Percentiles rank a stretch among this genome's conserved stretches.
Evolutionary conservation across 208 protist genomes (phyloP).

Genomic region (Tetramitus jugosus): DNA sequence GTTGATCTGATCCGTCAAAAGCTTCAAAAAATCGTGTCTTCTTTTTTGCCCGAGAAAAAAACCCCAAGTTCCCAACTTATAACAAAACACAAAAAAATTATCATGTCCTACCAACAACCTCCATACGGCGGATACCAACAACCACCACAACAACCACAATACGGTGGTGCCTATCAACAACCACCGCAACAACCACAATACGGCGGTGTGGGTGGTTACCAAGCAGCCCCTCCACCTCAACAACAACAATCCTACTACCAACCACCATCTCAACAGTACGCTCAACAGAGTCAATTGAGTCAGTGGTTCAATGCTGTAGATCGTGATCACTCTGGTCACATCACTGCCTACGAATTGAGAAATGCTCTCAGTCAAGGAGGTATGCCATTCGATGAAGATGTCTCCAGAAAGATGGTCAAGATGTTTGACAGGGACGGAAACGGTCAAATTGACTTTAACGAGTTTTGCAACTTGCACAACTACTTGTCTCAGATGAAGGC

Average conservation of each 20-base stretch:
- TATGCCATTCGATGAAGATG: slow-evolving; percentile 54
- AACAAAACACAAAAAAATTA: no score
- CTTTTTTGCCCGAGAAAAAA: no score
- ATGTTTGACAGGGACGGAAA: slow-evolving; percentile 65
- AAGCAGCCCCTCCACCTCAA: not conserved
- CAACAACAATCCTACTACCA: not conserved
- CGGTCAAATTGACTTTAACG: slow-evolving; percentile 54
- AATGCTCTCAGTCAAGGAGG: slow-evolving; percentile 52
- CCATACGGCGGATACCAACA: not conserved
- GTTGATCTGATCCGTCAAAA: no score
- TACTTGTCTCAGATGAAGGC: not conserved
- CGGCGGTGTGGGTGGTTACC: not conserved
- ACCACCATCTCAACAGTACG: not conserved
- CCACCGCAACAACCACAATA: not conserved
- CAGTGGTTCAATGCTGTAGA: slow-evolving; percentile 65
- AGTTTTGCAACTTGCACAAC: slow-evolving; percentile 61
- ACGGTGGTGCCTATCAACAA: not conserved
- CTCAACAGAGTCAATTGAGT: not conserved
- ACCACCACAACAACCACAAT: not conserved
- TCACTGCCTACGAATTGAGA: slow-evolving; percentile 64
- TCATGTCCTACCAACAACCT: no score
- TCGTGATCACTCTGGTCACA: slow-evolving; percentile 52
- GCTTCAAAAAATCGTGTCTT: no score
- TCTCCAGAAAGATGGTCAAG: slow-evolving; percentile 58
- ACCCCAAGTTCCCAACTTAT: no score